These are phyloP conservation scores for Aspergillus avenaceus DNA, from an alignment of 495 filamentous ascomycete species.

Conservation along the genomic window DNA sequence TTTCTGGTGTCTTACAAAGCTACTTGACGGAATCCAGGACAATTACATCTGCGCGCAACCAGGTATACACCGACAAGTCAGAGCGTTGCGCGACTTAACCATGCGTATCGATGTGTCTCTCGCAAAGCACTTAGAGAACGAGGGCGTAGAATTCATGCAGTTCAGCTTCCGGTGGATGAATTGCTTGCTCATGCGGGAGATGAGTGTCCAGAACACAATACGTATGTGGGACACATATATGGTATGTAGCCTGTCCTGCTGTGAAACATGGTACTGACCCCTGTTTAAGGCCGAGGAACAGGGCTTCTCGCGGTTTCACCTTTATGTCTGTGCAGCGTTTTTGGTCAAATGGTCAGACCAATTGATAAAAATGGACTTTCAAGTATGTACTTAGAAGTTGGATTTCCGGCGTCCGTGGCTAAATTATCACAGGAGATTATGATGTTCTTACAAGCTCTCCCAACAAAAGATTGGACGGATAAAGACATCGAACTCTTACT, in stretches of 20 bases:
- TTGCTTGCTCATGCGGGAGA: constrained; percentile 94
- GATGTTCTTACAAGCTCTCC: constrained; percentile 97
- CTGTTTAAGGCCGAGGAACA: constrained; percentile 81
- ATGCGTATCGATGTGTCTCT: constrained; percentile 81
- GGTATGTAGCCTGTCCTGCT: constrained; percentile 46
- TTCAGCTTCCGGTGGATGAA: constrained; percentile 99
- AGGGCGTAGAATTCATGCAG: constrained; percentile 97
- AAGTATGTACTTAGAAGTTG: constrained; percentile 32
- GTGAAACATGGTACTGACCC: constrained; percentile 15
- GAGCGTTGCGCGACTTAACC: constrained; percentile 80
- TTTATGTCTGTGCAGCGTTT: constrained; percentile 97
- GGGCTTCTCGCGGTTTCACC: constrained; percentile 95
- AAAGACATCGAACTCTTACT: constrained; percentile 95
- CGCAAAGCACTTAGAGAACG: constrained; percentile 80
- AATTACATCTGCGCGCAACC: constrained; percentile 98
- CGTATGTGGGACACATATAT: constrained; percentile 99
- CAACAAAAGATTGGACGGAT: constrained; percentile 93
- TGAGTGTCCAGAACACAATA: constrained; percentile 92
- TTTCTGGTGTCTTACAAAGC: constrained; percentile 96
- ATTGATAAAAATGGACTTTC: constrained; percentile 94
- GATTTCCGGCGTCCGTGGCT: not conserved
- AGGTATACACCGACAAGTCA: constrained; percentile 91
- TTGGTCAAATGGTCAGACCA: constrained; percentile 98
- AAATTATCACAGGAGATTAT: constrained; percentile 70
- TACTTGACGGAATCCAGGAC: constrained; percentile 96